Evolutionary conservation across 495 filamentous ascomycete genomes (phyloP), one percentile per base, ranked within the genome.

Genomic region (Aspergillus carlsbadensis): DNA sequence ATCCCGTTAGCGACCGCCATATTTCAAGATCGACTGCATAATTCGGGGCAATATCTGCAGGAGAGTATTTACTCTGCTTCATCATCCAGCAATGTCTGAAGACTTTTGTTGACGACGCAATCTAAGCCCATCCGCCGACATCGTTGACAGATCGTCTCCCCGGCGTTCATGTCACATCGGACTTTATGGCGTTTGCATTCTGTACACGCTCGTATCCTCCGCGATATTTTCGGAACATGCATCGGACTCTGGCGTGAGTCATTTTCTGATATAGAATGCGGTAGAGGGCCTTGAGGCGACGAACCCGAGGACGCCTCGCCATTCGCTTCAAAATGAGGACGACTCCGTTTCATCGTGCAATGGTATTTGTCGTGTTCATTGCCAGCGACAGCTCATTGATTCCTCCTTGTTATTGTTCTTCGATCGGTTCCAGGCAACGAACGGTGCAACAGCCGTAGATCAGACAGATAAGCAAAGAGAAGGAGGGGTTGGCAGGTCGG

Each of bases 101-200:
- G 70, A 50, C 77, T 81, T 55, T 82, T 81, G 60, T 83, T 81
- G 34, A 83, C 75, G 40, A 79, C 63, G 58, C 80, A 83, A 42
- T 79, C 74, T 42, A 83, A 56, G 5, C 72, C 73, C 70, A 79
- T 78, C 52, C 79, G 78, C 29, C 65, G 69, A 66, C 80, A 83
- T 48, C 80, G 59, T 40, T 74, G 72, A 57, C 80, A 83, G 18
- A 65, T 59, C 42, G 71, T 63, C 33, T 78, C 75, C 20, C 71
- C 72, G 34, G 67, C 62, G 55, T 72, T 74, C 77, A 83, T 80
- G 52, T 80, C 74, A 60, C 80, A 82, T 54, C 73, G 66, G 24
- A 78, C 77, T 52, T 82, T 82, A 56, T 81, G 79, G 45, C 78
- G 73, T 64, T 80, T 76, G 60, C 78, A 81, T 54, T 80, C 78